Percentiles rank a stretch among this genome's conserved stretches.
Conservation (phyloP, 768 basidiomycete genomes). For the Lyophyllum semitale region DNA sequence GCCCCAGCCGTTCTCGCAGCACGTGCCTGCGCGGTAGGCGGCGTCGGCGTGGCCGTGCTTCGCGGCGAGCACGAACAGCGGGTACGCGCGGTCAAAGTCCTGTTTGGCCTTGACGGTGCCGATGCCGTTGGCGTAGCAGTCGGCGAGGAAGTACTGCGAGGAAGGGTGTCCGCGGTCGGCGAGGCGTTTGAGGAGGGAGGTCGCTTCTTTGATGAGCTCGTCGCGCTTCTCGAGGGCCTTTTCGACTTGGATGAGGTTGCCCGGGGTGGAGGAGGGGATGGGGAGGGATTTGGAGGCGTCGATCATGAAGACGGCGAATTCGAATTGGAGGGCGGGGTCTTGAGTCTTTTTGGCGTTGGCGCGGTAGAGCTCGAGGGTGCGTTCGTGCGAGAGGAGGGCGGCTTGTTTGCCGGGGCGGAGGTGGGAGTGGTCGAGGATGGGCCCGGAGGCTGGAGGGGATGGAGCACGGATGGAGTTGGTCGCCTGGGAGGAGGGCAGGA, state of each 20-base stretch:
- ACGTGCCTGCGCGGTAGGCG: conserved; percentile 93
- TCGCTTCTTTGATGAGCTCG: conserved; percentile 88
- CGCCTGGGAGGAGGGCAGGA: conserved; percentile 42
- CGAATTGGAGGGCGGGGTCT: conserved; percentile 96
- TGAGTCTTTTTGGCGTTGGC: conserved; percentile 98
- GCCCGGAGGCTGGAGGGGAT: conserved; percentile 64
- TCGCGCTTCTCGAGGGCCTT: conserved; percentile 81
- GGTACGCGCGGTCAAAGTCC: conserved; percentile 97
- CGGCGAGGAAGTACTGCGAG: conserved; percentile 96
- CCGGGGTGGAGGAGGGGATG: conserved; percentile 67
- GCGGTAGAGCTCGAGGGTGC: conserved; percentile 95
- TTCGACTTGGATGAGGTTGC: conserved; percentile 80
- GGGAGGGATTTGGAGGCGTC: conserved; percentile 92
- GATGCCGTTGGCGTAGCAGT: conserved; percentile 98
- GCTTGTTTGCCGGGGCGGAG: conserved; percentile 92
- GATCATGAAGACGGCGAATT: conserved; percentile 98
- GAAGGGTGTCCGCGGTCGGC: conserved; percentile 94
- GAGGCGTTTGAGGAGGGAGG: conserved; percentile 80
- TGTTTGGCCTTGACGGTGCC: conserved; percentile 88
- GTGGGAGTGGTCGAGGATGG: conserved; percentile 89
- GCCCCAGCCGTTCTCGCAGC: conserved; percentile 99
- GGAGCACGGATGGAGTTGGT: conserved; percentile 64
- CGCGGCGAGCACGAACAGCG: conserved; percentile 91
- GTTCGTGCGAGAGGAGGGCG: conserved; percentile 90
- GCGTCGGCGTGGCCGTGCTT: conserved; percentile 98